These are phyloP conservation scores for Nicotiana noctiflora DNA, from an alignment of 257 asterid species.

Conservation along the genomic window DNA sequence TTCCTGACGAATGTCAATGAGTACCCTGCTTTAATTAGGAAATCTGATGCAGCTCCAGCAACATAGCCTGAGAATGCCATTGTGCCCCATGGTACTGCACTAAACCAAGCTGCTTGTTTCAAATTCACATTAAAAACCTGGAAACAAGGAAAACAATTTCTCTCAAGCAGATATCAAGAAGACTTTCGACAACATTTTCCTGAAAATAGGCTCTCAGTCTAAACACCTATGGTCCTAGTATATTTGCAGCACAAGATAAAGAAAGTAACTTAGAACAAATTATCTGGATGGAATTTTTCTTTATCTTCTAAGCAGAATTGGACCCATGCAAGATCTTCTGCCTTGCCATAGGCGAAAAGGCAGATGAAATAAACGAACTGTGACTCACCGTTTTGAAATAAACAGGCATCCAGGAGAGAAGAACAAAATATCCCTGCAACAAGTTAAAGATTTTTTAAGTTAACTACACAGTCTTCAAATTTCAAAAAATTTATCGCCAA, in stretches of 20 bases:
- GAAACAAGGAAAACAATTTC: not conserved
- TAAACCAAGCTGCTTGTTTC: constrained; percentile 98
- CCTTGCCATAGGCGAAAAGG: not conserved
- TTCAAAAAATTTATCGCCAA: not conserved
- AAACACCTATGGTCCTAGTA: not conserved
- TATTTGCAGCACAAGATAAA: not conserved
- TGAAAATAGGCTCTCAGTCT: not conserved
- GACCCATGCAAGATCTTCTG: not conserved
- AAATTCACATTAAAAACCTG: constrained; percentile 84
- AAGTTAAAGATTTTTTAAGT: constrained; percentile 5
- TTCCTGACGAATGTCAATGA: constrained; percentile 72
- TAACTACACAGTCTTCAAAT: not conserved
- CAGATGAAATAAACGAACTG: not conserved
- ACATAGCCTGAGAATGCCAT: constrained; percentile 93
- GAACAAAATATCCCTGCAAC: constrained; percentile 95
- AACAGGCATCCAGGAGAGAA: constrained; percentile 98
- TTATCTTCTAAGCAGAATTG: not conserved
- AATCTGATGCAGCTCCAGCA: constrained; percentile 82
- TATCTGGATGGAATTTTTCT: not conserved
- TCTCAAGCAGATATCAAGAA: not conserved
- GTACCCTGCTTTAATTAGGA: constrained; percentile 53
- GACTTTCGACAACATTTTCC: not conserved
- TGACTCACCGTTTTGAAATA: constrained; percentile 84
- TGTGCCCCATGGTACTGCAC: constrained; percentile 98
- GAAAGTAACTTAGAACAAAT: not conserved